Evolutionary conservation across 2,329 filamentous ascomycete genomes (phyloP), one percentile per base, ranked within the genome.

Genomic region (Aspergillus hortae): DNA sequence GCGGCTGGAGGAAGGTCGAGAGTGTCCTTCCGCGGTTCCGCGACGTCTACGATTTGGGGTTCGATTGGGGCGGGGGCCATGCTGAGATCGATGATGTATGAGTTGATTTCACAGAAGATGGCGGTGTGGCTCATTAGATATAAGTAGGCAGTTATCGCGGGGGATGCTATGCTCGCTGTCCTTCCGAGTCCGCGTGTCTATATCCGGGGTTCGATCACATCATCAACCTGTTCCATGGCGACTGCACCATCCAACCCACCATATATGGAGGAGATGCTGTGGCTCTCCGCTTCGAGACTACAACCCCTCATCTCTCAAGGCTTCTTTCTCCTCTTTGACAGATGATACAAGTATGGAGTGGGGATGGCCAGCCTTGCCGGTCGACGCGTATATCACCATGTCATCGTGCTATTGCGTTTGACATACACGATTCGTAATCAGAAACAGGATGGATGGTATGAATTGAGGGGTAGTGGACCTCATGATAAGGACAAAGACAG

Each of bases 21-120:
- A 0, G 72, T 84, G 63, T 89, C 85, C 61, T 88, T 89, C 56
- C 71, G 77, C 0, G 80, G 86, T 54, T 80, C 70, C 6, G 79
- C 80, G 12, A 84, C 80, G 63, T 90, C 87, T 36, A 79, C 78
- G 55, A 89, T 88, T 33, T 76, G 73, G 4, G 82, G 71, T 50
- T 84, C 76, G 58, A 89, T 85, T 36, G 85, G 78, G 59, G 79
- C 77, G 7, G 84, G 84, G 45, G 79, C 77, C 79, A 82, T 82
- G 48, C 17, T 71, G 55, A 44, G 36, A 27, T 30, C 9, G 27
- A 11, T 23, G 7, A 17, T 30, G 27, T 9, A 11, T 11, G 27
- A 30, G 10, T 30, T 30, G 27, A 10, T 30, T 30, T 4, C 27
- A 30, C 23, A 23, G 23, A 30, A 9, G 7, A 11, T 30, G 27